phyloP scores from a whole-genome alignment of 108 stramenopile species.

The Skeletonema menzelii region DNA sequence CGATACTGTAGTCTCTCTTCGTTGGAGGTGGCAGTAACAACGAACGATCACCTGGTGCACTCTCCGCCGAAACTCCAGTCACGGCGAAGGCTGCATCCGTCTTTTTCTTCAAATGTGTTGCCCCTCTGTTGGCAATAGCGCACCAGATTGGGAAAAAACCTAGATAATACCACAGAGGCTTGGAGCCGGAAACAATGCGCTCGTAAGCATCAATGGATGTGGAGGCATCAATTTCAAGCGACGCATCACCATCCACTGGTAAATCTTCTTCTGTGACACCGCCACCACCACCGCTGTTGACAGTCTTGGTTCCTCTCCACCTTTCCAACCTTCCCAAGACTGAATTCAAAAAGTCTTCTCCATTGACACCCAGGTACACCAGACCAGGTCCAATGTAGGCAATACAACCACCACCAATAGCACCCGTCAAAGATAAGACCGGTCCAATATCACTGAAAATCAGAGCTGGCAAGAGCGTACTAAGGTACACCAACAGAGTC shows the following conservation, averaged over 20 bases:
- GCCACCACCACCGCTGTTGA: background rate
- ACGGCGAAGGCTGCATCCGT: conserved; percentile 18
- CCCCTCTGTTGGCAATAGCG: conserved; percentile 36
- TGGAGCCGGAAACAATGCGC: conserved; percentile 18
- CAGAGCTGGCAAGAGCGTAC: conserved; percentile 70
- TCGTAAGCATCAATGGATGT: conserved; percentile 18
- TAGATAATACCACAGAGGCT: conserved; percentile 48
- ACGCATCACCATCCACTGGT: conserved; percentile 70
- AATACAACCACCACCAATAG: conserved; percentile 70
- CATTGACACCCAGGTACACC: conserved; percentile 76
- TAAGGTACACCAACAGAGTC: conserved; percentile 64
- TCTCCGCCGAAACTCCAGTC: conserved; percentile 9
- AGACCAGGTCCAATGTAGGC: conserved; percentile 79
- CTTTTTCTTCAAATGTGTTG: conserved; percentile 22
- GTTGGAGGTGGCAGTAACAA: conserved; percentile 39
- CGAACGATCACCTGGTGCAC: conserved; percentile 12
- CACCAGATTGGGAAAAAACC: conserved; percentile 47
- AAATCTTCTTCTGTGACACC: conserved; percentile 48
- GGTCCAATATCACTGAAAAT: conserved; percentile 79
- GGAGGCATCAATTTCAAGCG: conserved; percentile 35
- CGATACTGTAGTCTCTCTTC: conserved; percentile 53
- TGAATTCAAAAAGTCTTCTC: conserved; percentile 56
- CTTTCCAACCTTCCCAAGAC: conserved; percentile 19
- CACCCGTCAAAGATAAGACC: conserved; percentile 76
- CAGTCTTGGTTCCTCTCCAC: conserved; percentile 16